Conservation (phyloP, 805 yeast species). For the Barnettozyma siamensis region DNA sequence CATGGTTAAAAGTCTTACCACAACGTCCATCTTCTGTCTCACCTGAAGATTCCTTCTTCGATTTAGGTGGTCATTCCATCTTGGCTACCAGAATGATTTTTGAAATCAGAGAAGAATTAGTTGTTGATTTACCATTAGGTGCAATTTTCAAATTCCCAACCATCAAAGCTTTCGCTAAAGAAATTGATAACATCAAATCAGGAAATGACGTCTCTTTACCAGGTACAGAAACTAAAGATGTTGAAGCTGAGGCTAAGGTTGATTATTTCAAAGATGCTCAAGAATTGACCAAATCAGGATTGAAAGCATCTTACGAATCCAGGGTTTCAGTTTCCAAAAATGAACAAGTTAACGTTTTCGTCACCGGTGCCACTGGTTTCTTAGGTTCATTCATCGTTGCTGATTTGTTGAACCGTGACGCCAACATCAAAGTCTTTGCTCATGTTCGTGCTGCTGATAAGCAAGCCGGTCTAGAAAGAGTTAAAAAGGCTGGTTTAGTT, state of each 20-base stretch:
- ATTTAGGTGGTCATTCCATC: conserved; percentile 96
- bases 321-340: conserved; percentile 31
- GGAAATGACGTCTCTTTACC: conserved; percentile 44
- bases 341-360: conserved; percentile 54
- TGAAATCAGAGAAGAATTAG: conserved; percentile 71
- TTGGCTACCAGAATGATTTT: conserved; percentile 96
- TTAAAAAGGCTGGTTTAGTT: conserved; percentile 66
- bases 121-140: conserved; percentile 83
- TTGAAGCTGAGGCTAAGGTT: conserved; percentile 28
- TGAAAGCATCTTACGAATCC: conserved; percentile 41
- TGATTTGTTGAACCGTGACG: conserved; percentile 60
- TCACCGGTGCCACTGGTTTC: conserved; percentile 97
- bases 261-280: conserved; percentile 75
- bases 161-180: conserved; percentile 67
- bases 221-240: conserved; percentile 20
- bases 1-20: conserved; percentile 86
- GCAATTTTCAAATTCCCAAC: conserved; percentile 89
- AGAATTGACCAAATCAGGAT: conserved; percentile 35
- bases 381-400: conserved; percentile 84
- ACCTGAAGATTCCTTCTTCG: conserved; percentile 87
- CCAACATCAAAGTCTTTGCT: conserved; percentile 60
- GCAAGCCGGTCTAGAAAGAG: conserved; percentile 68
- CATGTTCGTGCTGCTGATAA: conserved; percentile 84
- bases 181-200: conserved; percentile 52
- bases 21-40: conserved; percentile 72